A percentile compares a stretch with the other conserved stretches of the same genome.
These are phyloP conservation scores for Suillus paluster DNA, from an alignment of 768 basidiomycete genomes.

Conservation along the genomic window DNA sequence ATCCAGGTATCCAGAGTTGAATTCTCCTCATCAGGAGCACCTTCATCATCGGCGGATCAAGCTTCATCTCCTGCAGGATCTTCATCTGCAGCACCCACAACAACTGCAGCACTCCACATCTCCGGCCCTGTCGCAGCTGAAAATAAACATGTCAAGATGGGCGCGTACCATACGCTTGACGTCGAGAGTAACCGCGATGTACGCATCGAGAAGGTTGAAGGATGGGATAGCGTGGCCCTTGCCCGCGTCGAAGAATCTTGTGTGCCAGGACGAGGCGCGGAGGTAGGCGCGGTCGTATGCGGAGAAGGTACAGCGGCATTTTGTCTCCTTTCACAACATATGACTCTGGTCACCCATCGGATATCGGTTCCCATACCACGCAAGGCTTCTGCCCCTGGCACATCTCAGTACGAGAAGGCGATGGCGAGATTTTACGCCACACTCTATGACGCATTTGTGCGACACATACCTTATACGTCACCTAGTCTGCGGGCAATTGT, in stretches of 20 bases:
- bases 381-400: slow-evolving; percentile 81
- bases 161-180: slow-evolving; percentile 94
- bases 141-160: slow-evolving; percentile 88
- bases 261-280: slow-evolving; percentile 92
- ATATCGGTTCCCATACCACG: slow-evolving; percentile 89
- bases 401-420: slow-evolving; percentile 92
- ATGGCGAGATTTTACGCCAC: slow-evolving; percentile 81
- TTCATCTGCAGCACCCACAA: slow-evolving; percentile 37
- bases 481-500: slow-evolving; percentile 84
- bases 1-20: slow-evolving; percentile 78
- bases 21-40: slow-evolving; percentile 73
- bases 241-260: slow-evolving; percentile 86
- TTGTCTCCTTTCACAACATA: slow-evolving; percentile 94
- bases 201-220: slow-evolving; percentile 81
- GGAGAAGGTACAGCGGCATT: slow-evolving; percentile 96
- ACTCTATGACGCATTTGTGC: slow-evolving; percentile 83
- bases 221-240: slow-evolving; percentile 92
- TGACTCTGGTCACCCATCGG: slow-evolving; percentile 92
- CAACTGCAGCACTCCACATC: slow-evolving; percentile 75
- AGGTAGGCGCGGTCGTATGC: slow-evolving; percentile 94
- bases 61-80: slow-evolving; percentile 27
- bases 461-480: slow-evolving; percentile 87
- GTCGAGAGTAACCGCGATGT: slow-evolving; percentile 91
- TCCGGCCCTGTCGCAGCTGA: slow-evolving; percentile 85
- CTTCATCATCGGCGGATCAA: slow-evolving; percentile 53